A percentile compares a stretch with the other conserved stretches of the same genome.
Conservation (phyloP, 129 eudicot genomes). For the Chrysanthemum makinoi region DNA sequence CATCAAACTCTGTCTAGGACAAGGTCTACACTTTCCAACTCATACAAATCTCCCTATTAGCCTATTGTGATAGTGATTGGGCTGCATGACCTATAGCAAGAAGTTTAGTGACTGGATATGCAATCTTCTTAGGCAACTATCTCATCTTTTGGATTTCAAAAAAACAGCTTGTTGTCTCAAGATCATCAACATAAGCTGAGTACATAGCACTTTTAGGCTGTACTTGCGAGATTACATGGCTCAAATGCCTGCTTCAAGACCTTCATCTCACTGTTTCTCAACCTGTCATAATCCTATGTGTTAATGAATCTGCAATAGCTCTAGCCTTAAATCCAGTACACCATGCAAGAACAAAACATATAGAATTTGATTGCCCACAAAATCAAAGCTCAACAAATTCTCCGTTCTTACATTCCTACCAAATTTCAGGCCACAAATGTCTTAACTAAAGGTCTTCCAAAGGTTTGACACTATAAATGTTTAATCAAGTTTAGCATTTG, state of each 20-base stretch:
- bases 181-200: no score
- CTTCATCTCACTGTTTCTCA: neutral
- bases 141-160: no score
- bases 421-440: no score
- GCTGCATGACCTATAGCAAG: neutral
- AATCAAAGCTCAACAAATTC: neutral
- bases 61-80: neutral
- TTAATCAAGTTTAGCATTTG: no score
- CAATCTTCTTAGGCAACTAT: no score
- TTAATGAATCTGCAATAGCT: neutral
- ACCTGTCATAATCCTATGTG: neutral
- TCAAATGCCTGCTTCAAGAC: neutral
- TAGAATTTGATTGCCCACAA: neutral
- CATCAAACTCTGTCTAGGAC: neutral
- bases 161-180: no score
- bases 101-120: neutral
- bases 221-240: neutral
- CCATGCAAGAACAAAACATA: neutral
- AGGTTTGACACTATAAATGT: no score
- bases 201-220: no score
- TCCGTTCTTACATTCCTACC: no score
- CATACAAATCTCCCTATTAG: neutral
- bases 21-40: neutral
- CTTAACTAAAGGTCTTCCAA: no score
- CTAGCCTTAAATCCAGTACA: neutral